A percentile compares a stretch with the other conserved stretches of the same genome.
Conservation (phyloP, 139 green algal genomes). For the Tetradesmus lagerheimii region DNA sequence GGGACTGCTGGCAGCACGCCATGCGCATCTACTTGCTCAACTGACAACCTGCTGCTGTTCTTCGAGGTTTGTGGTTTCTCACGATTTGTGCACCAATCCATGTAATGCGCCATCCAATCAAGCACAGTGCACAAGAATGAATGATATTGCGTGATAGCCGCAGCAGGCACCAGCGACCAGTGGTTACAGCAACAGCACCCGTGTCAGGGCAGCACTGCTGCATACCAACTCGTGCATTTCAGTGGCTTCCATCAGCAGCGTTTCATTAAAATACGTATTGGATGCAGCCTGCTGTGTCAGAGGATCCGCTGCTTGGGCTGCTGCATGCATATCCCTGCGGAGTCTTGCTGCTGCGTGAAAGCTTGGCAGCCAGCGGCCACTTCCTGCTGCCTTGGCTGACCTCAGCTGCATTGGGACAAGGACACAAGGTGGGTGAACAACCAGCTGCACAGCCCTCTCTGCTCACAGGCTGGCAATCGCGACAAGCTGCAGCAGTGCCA, state of each 20-base stretch:
- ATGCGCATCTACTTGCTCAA: neutral
- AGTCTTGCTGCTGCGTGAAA: conserved; percentile 19
- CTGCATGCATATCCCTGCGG: conserved; percentile 15
- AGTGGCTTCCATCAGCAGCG: neutral
- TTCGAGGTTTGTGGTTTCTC: neutral
- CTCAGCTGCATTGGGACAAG: conserved; percentile 7
- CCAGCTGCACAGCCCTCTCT: no score
- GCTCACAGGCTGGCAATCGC: neutral
- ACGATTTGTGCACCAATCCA: neutral
- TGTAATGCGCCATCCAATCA: neutral
- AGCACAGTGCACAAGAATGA: no score
- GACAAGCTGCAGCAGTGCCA: neutral
- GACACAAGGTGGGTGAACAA: neutral
- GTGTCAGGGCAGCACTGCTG: neutral
- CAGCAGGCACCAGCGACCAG: neutral
- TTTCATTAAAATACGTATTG: no score
- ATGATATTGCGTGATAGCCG: no score
- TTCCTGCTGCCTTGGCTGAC: conserved; percentile 40
- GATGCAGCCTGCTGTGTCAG: neutral
- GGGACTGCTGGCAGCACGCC: neutral
- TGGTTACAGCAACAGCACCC: neutral
- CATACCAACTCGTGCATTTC: neutral
- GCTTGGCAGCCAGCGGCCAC: conserved; percentile 24
- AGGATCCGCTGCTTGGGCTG: neutral
- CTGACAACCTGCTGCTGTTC: neutral